Evolutionary conservation across 2,329 filamentous ascomycete species (phyloP), one percentile per base, ranked within the genome.

Genomic region (Dothideomycetes sp.): DNA sequence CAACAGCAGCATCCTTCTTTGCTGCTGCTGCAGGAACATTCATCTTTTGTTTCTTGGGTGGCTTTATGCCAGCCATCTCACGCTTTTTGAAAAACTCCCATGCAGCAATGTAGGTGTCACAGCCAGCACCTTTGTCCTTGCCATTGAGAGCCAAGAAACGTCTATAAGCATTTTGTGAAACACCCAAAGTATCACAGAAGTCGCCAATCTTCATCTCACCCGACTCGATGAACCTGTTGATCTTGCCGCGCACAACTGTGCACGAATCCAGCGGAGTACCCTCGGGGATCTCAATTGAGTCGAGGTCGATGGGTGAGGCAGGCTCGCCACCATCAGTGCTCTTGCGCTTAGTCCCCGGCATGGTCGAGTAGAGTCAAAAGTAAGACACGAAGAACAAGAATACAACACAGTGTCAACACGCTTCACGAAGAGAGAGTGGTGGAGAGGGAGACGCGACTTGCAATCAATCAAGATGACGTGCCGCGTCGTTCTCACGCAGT

Each of bases 101-200:
- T 2, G 57, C 56, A 14, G 43, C 36, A 2, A 12, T 4, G 45
- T 57, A 64, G 2, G 52, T 51, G 8, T 46, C 42, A 34, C 50
- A 57, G 2, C 42, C 41, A 2, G 33, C 5, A 30, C 61, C 59
- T 34, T 54, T 57, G 40, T 57, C 50, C 7, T 57, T 52, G 4
- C 68, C 67, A 15, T 53, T 62, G 48, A 64, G 62, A 10, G 59
- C 57, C 66, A 75, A 68, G 52, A 75, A 77, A 2, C 44, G 45
- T n/a, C 44, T 43, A 44, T 65, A 68, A 3, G 55, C 51, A 14
- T 46, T 54, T 12, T 45, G 48, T 11, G 46, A 59, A 9, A 61
- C 56, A n/a, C 52, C 50, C 31, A 69, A 58, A 2, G 53, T 51
- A 4, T 58, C 46, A 31, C 62, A 60, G 45, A 70, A 69, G 29